A percentile compares a stretch with the other conserved stretches of the same genome.
Evolutionary conservation across 257 asterid species (phyloP).

Genomic region (Galeopsis tetrahit): DNA sequence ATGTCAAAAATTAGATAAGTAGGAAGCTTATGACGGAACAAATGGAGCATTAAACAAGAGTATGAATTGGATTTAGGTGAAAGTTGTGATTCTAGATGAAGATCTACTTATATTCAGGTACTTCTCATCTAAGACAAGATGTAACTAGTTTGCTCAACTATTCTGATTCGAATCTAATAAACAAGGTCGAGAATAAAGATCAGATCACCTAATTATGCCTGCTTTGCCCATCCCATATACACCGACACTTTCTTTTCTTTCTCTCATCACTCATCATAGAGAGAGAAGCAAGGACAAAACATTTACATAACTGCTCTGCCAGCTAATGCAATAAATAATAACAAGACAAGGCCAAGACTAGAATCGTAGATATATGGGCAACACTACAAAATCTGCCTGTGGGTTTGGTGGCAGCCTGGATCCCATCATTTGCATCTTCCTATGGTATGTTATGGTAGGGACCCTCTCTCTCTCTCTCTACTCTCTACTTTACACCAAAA

Average conservation of each 20-base stretch:
- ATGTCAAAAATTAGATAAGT: too few relatives aligned
- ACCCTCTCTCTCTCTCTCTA: slow-evolving; percentile 19
- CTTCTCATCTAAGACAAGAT: too few relatives aligned
- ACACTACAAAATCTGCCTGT: slow-evolving; percentile 32
- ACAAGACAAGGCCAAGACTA: slow-evolving; percentile 20
- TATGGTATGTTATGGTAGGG: slow-evolving; percentile 38
- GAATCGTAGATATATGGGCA: not conserved
- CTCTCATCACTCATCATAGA: not conserved
- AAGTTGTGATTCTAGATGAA: too few relatives aligned
- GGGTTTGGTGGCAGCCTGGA: slow-evolving; percentile 45
- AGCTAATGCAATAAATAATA: slow-evolving; percentile 48
- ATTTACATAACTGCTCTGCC: slow-evolving; percentile 38
- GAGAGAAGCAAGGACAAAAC: slow-evolving; percentile 30
- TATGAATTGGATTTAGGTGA: too few relatives aligned
- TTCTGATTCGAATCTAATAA: slow-evolving; percentile 1
- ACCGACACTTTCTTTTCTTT: slow-evolving; percentile 40
- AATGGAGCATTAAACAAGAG: too few relatives aligned
- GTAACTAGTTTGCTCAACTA: too few relatives aligned
- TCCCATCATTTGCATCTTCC: slow-evolving; percentile 1
- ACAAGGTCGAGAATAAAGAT: slow-evolving; percentile 9
- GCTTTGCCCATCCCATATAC: slow-evolving; percentile 9
- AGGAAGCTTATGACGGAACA: too few relatives aligned
- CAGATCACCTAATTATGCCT: not conserved
- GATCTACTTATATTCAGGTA: too few relatives aligned
- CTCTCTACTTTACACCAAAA: slow-evolving; percentile 43